A percentile compares a stretch with the other conserved stretches of the same genome.
These are phyloP conservation scores for Thecamonas trahens DNA, from an alignment of 78 protist genomes.

Conservation along the genomic window DNA sequence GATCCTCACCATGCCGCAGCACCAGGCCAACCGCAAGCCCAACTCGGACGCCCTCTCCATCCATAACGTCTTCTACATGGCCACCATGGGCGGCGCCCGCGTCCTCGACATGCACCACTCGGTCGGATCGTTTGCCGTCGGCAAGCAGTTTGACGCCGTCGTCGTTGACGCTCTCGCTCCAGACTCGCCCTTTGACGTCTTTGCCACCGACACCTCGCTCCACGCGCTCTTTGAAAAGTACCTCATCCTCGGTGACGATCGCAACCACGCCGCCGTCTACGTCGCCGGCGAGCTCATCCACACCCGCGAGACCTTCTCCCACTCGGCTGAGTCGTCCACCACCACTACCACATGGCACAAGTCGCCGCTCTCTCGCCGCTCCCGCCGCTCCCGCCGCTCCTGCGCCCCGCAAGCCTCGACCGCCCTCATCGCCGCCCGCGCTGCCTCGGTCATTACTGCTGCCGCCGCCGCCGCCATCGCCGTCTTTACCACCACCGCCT, in stretches of 20 bases:
- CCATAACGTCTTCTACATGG: slow-evolving; percentile 52
- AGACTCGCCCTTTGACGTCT: slow-evolving; percentile 56
- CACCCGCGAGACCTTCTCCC: no score
- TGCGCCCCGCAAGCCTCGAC: no score
- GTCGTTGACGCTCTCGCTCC: slow-evolving; percentile 48
- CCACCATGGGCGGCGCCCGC: slow-evolving; percentile 75
- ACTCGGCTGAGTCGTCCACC: no score
- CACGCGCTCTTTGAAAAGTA: slow-evolving; percentile 59
- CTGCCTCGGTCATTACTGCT: no score
- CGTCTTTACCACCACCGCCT: no score
- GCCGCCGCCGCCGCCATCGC: no score
- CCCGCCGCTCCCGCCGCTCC: no score
- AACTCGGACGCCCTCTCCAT: neutral
- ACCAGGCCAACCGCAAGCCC: neutral
- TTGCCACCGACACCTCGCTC: slow-evolving; percentile 27
- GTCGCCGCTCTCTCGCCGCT: no score
- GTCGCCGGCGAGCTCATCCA: slow-evolving; percentile 64
- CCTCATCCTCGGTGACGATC: slow-evolving; percentile 73
- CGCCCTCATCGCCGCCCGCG: no score
- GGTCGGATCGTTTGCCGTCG: slow-evolving; percentile 44
- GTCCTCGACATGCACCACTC: slow-evolving; percentile 38
- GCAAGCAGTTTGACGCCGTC: slow-evolving; percentile 80
- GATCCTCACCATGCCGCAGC: slow-evolving; percentile 6
- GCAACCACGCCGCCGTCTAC: slow-evolving; percentile 58
- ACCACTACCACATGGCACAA: no score